phyloP scores from a whole-genome alignment of 2,329 filamentous ascomycete genomes.

The Pleurostoma richardsiae region DNA sequence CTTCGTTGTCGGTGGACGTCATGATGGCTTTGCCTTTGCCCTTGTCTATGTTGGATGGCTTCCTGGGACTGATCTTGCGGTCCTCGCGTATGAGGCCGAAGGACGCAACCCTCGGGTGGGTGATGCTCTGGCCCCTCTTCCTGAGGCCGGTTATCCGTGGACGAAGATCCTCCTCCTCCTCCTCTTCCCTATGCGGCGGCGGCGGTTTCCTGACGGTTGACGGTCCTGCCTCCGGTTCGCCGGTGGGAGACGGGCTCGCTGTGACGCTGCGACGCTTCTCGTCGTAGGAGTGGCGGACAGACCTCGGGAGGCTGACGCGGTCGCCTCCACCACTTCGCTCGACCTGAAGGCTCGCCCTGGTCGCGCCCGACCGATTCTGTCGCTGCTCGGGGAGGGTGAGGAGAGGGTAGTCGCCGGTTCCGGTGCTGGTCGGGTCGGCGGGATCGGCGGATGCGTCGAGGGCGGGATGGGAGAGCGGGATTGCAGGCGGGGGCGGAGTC shows the following conservation, averaged over 20 bases:
- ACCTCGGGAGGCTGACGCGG: conserved; percentile 48
- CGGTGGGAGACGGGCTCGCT: conserved; percentile 22
- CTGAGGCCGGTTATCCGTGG: conserved; percentile 14
- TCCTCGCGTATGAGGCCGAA: neutral
- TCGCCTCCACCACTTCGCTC: conserved; percentile 41
- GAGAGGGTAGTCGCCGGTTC: conserved; percentile 44
- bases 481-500: conserved; percentile 45
- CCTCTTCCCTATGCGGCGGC: conserved; percentile 10
- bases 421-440: conserved; percentile 29
- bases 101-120: conserved; percentile 8
- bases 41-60: conserved; percentile 29
- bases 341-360: conserved; percentile 45
- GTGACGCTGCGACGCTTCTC: conserved; percentile 29
- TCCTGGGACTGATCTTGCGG: conserved; percentile 9
- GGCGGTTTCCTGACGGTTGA: conserved; percentile 2
- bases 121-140: conserved; percentile 22
- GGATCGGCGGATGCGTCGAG: conserved; percentile 30
- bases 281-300: conserved; percentile 50
- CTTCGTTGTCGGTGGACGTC: conserved; percentile 28
- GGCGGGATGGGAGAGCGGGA: conserved; percentile 42
- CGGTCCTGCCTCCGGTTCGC: conserved; percentile 11
- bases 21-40: conserved; percentile 47
- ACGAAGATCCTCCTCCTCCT: conserved; percentile 5
- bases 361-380: conserved; percentile 34
- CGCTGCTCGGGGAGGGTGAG: conserved; percentile 45